Percentiles rank a stretch among this genome's conserved stretches.
Conservation (phyloP, 306 rosid genomes). For the Canavalia ensiformis region DNA sequence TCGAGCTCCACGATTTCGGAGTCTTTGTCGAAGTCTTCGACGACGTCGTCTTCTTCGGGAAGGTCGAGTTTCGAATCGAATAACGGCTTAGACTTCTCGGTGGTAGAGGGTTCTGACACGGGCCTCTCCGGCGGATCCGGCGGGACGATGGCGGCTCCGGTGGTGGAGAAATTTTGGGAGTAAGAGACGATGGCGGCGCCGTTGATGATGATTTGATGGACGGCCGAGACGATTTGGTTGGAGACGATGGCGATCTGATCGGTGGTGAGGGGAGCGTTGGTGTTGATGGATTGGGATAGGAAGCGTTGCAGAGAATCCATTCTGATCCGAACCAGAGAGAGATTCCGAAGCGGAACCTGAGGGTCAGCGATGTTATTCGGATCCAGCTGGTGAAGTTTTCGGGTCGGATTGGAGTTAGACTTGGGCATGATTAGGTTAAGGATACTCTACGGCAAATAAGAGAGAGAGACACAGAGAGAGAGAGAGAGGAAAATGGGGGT, state of each 20-base stretch:
- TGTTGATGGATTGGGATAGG: constrained; percentile 62
- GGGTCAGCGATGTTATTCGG: constrained; percentile 47
- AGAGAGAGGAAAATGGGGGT: not conserved
- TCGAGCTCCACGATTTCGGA: constrained; percentile 81
- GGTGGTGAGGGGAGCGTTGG: constrained; percentile 51
- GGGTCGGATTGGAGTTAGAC: constrained; percentile 43
- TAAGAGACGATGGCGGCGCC: constrained; percentile 68
- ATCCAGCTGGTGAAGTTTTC: not conserved
- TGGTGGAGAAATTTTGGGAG: constrained; percentile 31
- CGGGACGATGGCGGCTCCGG: not conserved
- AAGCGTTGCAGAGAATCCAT: constrained; percentile 68
- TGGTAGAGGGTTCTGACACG: not conserved
- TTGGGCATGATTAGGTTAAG: constrained; percentile 21
- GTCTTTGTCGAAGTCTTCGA: constrained; percentile 41
- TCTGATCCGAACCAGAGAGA: constrained; percentile 56
- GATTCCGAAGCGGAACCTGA: constrained; percentile 64
- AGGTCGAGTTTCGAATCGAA: constrained; percentile 51
- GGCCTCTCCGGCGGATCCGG: constrained; percentile 18
- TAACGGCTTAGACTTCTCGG: constrained; percentile 22
- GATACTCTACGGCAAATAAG: not conserved
- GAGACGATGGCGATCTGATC: constrained; percentile 65
- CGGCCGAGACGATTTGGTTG: constrained; percentile 66
- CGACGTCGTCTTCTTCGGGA: constrained; percentile 47
- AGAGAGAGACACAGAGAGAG: no score
- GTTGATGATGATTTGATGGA: constrained; percentile 64